phyloP scores from a whole-genome alignment of 768 basidiomycete genomes.

The Serendipita vermifera region DNA sequence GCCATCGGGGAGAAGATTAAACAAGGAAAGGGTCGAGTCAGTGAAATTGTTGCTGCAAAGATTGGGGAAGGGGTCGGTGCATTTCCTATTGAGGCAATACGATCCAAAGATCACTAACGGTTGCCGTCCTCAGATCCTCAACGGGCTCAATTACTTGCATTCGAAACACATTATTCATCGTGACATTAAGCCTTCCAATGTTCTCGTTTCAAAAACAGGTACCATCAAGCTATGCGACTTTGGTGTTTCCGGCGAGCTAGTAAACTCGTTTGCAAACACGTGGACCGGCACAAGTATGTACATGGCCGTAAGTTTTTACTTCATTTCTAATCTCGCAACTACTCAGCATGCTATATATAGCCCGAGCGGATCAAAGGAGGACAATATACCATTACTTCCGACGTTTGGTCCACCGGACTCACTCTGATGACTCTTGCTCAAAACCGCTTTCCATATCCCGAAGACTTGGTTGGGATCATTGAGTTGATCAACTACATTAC shows the following conservation, averaged over 20 bases:
- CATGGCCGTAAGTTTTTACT: constrained; percentile 72
- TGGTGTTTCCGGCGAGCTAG: constrained; percentile 91
- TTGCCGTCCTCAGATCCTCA: constrained; percentile 47
- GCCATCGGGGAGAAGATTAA: constrained; percentile 75
- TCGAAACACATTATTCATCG: constrained; percentile 86
- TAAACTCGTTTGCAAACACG: constrained; percentile 82
- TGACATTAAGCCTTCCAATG: constrained; percentile 89
- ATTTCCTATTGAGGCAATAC: neutral
- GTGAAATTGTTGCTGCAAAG: constrained; percentile 58
- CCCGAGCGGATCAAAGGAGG: constrained; percentile 90
- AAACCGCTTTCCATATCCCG: constrained; percentile 91
- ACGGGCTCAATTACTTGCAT: constrained; percentile 90
- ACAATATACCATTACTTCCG: constrained; percentile 86
- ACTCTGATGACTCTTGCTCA: constrained; percentile 87
- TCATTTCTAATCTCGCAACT: constrained; percentile 10
- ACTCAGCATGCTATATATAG: constrained; percentile 27
- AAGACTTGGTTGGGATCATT: constrained; percentile 73
- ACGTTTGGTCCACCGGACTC: constrained; percentile 97
- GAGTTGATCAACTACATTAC: constrained; percentile 89
- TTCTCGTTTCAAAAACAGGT: constrained; percentile 80
- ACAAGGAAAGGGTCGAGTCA: constrained; percentile 61
- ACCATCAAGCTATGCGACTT: constrained; percentile 90
- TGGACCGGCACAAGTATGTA: constrained; percentile 97
- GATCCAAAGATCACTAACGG: neutral
- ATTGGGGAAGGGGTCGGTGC: constrained; percentile 13